A percentile compares a stretch with the other conserved stretches of the same genome.
Conservation (phyloP, 176 grass and related monocot genomes). For the Carex myosuroides region DNA sequence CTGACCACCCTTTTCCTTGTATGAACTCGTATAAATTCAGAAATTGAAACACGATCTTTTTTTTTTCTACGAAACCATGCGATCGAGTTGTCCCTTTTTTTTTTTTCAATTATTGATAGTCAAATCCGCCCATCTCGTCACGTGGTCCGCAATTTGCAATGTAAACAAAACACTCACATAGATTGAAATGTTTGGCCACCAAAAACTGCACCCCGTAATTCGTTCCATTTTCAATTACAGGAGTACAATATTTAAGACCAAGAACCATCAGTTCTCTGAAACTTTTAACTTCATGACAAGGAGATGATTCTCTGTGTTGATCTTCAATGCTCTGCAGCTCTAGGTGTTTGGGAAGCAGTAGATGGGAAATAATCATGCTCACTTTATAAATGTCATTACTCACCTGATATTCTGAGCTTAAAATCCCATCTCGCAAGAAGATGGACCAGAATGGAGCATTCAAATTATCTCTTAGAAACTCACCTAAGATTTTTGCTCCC, state of each 20-base stretch:
- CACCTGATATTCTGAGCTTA: no score
- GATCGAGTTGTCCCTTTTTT: no score
- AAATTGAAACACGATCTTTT: no score
- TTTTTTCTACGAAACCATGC: no score
- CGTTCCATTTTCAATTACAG: not conserved
- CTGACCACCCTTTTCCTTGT: no score
- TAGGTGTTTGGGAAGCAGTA: not conserved
- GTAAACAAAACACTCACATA: not conserved
- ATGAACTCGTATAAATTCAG: no score
- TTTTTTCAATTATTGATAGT: no score
- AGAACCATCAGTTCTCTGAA: not conserved
- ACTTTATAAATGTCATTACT: no score
- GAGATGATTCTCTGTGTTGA: no score
- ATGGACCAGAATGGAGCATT: not conserved
- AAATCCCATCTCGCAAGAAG: not conserved
- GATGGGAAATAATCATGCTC: not conserved
- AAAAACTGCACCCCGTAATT: not conserved
- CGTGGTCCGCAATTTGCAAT: no score
- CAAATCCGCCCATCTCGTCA: no score
- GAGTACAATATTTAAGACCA: not conserved
- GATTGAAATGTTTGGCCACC: not conserved
- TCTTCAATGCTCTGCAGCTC: no score
- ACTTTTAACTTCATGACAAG: not conserved
- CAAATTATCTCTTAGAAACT: conserved; percentile 12
- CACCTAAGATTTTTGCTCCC: not conserved